These are phyloP conservation scores for Phoma sp. DNA, from an alignment of 2,329 filamentous ascomycete species.

Conservation along the genomic window DNA sequence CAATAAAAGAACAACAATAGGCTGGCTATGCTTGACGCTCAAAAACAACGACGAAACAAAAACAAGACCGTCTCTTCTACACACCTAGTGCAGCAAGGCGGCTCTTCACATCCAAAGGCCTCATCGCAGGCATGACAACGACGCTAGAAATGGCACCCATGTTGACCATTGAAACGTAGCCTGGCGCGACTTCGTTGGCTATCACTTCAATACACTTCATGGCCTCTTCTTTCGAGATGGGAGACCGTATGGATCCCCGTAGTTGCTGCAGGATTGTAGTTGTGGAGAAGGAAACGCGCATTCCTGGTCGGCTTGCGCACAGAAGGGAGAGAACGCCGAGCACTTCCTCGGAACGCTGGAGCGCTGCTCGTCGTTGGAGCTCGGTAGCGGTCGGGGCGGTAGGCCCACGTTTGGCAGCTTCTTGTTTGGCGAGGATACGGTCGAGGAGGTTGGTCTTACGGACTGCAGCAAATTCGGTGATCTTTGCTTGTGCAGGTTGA, in stretches of 20 bases:
- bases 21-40: conserved; percentile 7
- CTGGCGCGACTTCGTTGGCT: conserved; percentile 52
- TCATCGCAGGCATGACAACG: conserved; percentile 49
- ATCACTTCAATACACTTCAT: conserved; percentile 53
- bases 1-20: conserved; percentile 1
- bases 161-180: conserved; percentile 50
- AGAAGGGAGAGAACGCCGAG: conserved; percentile 53
- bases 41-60: background rate
- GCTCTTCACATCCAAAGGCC: conserved; percentile 42
- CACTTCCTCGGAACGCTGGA: conserved; percentile 56
- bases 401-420: conserved; percentile 46
- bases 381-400: conserved; percentile 51
- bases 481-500: conserved; percentile 41
- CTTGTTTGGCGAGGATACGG: conserved; percentile 59
- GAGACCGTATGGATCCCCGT: conserved; percentile 54
- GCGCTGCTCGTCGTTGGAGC: conserved; percentile 54
- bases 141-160: conserved; percentile 52
- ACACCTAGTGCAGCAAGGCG: conserved; percentile 41
- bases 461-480: conserved; percentile 47
- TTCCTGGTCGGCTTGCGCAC: conserved; percentile 42
- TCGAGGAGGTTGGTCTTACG: conserved; percentile 57
- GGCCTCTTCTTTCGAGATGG: conserved; percentile 54
- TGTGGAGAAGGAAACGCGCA: conserved; percentile 54
- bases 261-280: conserved; percentile 51
- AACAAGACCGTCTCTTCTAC: background rate